Evolutionary conservation across 306 rosid species (phyloP).

Genomic region (Aeschynomene evenia): DNA sequence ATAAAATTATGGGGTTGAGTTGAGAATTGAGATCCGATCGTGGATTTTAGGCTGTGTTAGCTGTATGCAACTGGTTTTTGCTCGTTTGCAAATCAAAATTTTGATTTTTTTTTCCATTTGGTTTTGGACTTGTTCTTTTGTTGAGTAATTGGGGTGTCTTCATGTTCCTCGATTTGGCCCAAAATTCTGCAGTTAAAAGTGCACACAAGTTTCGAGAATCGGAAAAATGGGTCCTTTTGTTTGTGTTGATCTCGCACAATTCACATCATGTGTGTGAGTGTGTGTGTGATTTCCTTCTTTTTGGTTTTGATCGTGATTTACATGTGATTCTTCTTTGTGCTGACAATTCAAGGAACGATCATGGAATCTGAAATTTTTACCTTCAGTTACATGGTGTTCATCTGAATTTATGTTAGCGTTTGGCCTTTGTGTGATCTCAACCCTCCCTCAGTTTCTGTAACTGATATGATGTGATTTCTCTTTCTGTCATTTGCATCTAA

Average conservation of each 20-base stretch:
- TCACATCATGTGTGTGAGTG: no score
- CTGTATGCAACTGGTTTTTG: slow-evolving; percentile 6
- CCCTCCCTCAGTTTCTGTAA: slow-evolving; percentile 15
- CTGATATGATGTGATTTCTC: slow-evolving; percentile 12
- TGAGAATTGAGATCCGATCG: slow-evolving; percentile 43
- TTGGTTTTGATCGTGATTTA: slow-evolving; percentile 26
- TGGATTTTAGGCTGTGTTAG: slow-evolving; percentile 18
- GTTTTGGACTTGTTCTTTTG: background rate
- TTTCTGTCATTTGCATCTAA: background rate
- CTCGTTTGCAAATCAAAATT: slow-evolving; percentile 5
- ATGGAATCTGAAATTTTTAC: slow-evolving; percentile 21
- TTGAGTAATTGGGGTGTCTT: slow-evolving; percentile 14
- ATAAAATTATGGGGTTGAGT: slow-evolving; percentile 22
- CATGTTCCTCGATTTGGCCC: background rate
- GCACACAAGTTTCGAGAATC: background rate
- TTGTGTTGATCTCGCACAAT: slow-evolving; percentile 34
- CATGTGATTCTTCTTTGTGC: slow-evolving; percentile 1
- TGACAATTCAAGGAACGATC: background rate
- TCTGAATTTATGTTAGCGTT: slow-evolving; percentile 21
- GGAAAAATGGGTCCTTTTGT: slow-evolving; percentile 8
- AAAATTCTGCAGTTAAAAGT: background rate
- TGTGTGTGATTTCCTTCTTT: no score
- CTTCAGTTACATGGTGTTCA: slow-evolving; percentile 22
- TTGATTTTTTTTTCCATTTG: background rate
- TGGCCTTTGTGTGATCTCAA: slow-evolving; percentile 15